These are phyloP conservation scores for Gossypium schwendimanii DNA, from an alignment of 441 rosid species.

Conservation along the genomic window DNA sequence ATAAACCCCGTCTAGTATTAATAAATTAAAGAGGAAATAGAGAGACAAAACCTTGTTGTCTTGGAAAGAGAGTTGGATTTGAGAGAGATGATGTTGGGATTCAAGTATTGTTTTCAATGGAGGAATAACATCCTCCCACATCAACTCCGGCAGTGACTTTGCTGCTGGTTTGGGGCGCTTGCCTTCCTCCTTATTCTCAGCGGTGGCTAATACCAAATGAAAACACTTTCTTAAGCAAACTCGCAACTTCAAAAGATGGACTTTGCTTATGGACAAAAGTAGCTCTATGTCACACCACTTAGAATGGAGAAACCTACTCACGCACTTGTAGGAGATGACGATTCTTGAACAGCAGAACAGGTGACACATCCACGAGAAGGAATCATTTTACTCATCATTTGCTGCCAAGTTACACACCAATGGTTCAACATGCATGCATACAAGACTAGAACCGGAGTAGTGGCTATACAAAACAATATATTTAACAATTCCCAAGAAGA, in stretches of 20 bases:
- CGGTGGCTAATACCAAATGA: not conserved
- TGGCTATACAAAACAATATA: no score
- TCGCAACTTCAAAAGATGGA: not conserved
- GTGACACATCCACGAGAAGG: conserved; percentile 29
- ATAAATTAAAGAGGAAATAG: not conserved
- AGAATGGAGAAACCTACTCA: conserved; percentile 6
- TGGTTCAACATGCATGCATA: no score
- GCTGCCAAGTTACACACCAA: conserved; percentile 21
- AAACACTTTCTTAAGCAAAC: not conserved
- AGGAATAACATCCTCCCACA: conserved; percentile 89
- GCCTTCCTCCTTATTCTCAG: conserved; percentile 34
- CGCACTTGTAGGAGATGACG: conserved; percentile 57
- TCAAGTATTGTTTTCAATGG: conserved; percentile 52
- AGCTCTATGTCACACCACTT: not conserved
- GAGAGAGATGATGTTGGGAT: conserved; percentile 55
- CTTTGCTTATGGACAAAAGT: not conserved
- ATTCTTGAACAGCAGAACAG: conserved; percentile 68
- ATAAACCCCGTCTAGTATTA: not conserved
- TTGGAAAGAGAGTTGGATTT: conserved; percentile 52
- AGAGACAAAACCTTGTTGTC: conserved; percentile 51
- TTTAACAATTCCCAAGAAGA: no score
- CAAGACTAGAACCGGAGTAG: no score
- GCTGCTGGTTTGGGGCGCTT: conserved; percentile 23
- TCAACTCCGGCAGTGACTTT: conserved; percentile 60
- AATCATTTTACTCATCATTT: conserved; percentile 28